Base-by-base conservation (phyloP, 805 yeast genomes). In the Sugiyamaella qingdaonensis region DNA sequence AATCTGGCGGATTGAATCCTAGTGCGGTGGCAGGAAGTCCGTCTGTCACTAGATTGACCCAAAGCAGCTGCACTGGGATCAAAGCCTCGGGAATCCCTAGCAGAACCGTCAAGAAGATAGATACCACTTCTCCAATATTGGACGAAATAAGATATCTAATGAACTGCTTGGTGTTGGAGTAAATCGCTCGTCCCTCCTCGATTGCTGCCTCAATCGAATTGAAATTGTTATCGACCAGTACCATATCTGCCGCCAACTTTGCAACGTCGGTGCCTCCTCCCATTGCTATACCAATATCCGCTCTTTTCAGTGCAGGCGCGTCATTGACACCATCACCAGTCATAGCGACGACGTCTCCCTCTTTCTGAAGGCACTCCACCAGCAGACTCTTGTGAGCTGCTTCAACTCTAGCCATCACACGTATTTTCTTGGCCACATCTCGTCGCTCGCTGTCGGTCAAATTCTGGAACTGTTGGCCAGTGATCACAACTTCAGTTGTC, bases 221-320 rank as follows among this genome's bases (percentile, higher is more conserved):
- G 60, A 79, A 79, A 62, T 79, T 79, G 52, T 72, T 72, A 61
- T 79, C 83, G 24, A 79, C 79, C 44, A 79, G 66, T 13, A 79
- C 81, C 66, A 79, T 75, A 64, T 79, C 84, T 14, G 81, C 75
- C 1, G 84, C 84, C 51, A 78, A 74, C 58, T 80, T 77, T 2
- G 85, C 85, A 19, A 80, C 83, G 64, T 80, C 84, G 1, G 84
- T 78, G 11, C 84, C 85, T 48, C 79, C 75, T 1, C 83, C 83
- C 82, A 80, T 79, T 2, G 84, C 79, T 61, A 80, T 73, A 52
- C 84, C 84, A 53, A 80, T 80, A 63, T 80, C 84, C 2, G 84
- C 83, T 55, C 72, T 76, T 61, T 78, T 79, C 61, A 80, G 67
- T 5, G 84, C 80, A 9, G 84, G 84, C 0, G 84, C 80, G 65